phyloP scores from a whole-genome alignment of 164 flowering plant genomes.

The Euptelea pleiosperma region DNA sequence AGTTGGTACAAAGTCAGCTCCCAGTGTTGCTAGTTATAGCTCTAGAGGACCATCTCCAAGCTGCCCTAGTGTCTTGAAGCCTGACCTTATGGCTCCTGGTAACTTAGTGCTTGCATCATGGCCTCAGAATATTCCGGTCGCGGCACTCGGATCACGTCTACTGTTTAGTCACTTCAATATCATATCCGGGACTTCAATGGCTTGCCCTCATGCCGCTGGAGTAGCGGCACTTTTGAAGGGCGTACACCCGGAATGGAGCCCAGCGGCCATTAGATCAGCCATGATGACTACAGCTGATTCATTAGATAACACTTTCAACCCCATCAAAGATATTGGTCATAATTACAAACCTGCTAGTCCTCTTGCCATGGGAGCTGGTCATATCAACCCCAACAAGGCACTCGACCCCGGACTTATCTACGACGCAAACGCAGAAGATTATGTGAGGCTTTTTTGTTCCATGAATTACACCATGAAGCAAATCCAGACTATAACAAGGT shows the following conservation, averaged over 20 bases:
- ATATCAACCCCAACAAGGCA: constrained; percentile 63
- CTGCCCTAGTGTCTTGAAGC: constrained; percentile 54
- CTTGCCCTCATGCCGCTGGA: constrained; percentile 71
- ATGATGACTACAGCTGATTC: constrained; percentile 59
- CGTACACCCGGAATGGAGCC: constrained; percentile 68
- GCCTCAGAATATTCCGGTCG: constrained; percentile 28
- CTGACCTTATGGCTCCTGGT: constrained; percentile 67
- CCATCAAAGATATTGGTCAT: constrained; percentile 36
- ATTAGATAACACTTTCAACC: constrained; percentile 36
- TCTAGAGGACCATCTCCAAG: constrained; percentile 38
- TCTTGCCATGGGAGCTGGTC: constrained; percentile 66
- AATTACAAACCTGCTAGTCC: constrained; percentile 39
- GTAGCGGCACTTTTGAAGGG: constrained; percentile 54
- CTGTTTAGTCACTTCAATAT: constrained; percentile 42
- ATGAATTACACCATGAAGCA: constrained; percentile 45
- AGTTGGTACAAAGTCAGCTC: constrained; percentile 47
- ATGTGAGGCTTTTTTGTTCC: constrained; percentile 50
- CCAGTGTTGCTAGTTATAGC: constrained; percentile 49
- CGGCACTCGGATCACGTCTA: not conserved
- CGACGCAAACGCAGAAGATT: constrained; percentile 39
- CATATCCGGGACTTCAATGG: constrained; percentile 69
- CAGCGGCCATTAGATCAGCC: constrained; percentile 70
- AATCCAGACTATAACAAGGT: constrained; percentile 39
- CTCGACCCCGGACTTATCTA: constrained; percentile 69
- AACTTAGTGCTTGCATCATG: constrained; percentile 47